phyloP scores from a whole-genome alignment of 129 eudicot species.

The Centella asiatica region DNA sequence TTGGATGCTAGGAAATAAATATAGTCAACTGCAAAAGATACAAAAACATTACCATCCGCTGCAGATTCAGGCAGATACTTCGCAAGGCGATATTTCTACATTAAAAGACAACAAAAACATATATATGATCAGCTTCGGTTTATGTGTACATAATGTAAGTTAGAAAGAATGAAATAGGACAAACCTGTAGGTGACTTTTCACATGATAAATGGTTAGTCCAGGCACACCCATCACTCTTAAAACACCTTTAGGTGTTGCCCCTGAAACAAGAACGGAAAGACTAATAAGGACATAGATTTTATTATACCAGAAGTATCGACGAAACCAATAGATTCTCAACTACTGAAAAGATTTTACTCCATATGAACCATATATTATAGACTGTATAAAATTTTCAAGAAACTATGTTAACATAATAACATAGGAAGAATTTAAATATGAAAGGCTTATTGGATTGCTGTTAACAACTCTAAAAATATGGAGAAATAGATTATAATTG shows the following conservation, averaged over 20 bases:
- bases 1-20: background rate
- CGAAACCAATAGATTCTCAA: background rate
- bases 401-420: too few species aligned
- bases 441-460: too few species aligned
- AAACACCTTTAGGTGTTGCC: constrained; percentile 63
- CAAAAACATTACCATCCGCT: constrained; percentile 40
- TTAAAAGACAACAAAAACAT: background rate
- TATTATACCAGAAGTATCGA: background rate
- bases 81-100: constrained; percentile 62
- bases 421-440: too few species aligned
- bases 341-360: too few species aligned
- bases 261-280: constrained; percentile 26
- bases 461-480: too few species aligned
- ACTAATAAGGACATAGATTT: background rate
- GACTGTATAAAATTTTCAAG: background rate
- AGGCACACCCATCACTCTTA: constrained; percentile 70
- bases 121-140: background rate
- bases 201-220: constrained; percentile 67
- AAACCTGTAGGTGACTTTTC: constrained; percentile 67
- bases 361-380: too few species aligned
- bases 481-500: too few species aligned
- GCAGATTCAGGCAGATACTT: constrained; percentile 60
- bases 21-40: background rate
- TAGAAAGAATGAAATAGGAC: constrained; percentile 3
- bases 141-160: background rate